Percentiles rank a stretch among this genome's conserved stretches.
Evolutionary conservation across 2,329 filamentous ascomycete species (phyloP).

Genomic region (Trichothecium sympodiale): DNA sequence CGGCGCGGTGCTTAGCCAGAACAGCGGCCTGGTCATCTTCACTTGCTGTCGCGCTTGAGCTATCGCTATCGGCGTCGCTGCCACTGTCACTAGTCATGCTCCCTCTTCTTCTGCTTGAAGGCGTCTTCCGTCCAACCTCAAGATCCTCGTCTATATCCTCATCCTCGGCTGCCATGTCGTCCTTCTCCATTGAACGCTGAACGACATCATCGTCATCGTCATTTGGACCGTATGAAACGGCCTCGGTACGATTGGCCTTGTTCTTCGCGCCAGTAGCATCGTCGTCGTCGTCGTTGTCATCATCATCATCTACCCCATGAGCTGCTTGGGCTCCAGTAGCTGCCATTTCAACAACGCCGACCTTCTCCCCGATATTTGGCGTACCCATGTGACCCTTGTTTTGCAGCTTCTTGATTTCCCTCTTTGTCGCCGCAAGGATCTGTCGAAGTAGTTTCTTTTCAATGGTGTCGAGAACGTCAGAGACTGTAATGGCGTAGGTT

Average conservation of each 20-base stretch:
- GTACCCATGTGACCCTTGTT: conserved; percentile 56
- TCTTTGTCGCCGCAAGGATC: conserved; percentile 58
- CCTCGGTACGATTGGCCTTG: conserved; percentile 66
- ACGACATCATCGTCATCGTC: conserved; percentile 83
- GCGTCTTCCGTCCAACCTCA: conserved; percentile 31
- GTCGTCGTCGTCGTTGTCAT: conserved; percentile 66
- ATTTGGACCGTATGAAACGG: conserved; percentile 81
- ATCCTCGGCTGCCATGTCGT: conserved; percentile 43
- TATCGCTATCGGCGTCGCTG: conserved; percentile 29
- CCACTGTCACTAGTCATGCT: conserved; percentile 8
- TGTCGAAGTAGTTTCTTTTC: conserved; percentile 67
- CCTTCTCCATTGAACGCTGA: conserved; percentile 49
- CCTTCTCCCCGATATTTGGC: conserved; percentile 56
- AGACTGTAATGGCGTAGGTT: conserved; percentile 71
- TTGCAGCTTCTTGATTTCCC: conserved; percentile 75
- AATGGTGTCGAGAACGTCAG: conserved; percentile 70
- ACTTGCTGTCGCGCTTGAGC: conserved; percentile 23
- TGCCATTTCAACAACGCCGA: conserved; percentile 42
- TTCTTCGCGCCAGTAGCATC: conserved; percentile 68
- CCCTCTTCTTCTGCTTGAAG: too few species aligned
- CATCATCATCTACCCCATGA: conserved; percentile 41
- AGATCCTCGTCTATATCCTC: conserved; percentile 38
- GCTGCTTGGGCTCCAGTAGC: conserved; percentile 20
- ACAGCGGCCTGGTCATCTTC: conserved; percentile 22
- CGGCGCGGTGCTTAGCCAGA: conserved; percentile 41